These are phyloP conservation scores for Dendrobium chrysotoxum DNA, from an alignment of 106 monocot genomes.

Conservation along the genomic window DNA sequence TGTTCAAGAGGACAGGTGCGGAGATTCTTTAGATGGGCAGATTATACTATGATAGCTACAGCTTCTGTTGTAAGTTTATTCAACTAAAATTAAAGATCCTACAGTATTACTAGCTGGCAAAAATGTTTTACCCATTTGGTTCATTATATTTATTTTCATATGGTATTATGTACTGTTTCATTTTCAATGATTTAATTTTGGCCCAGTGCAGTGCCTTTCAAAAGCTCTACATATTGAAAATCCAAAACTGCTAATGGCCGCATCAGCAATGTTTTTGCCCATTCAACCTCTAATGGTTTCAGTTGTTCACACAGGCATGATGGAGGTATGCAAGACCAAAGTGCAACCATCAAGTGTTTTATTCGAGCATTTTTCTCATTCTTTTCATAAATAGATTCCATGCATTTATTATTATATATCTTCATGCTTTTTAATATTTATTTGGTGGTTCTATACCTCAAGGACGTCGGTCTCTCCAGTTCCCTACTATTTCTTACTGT, in stretches of 20 bases:
- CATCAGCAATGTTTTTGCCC: constrained; percentile 65
- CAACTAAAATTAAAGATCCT: background rate
- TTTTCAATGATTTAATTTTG: background rate
- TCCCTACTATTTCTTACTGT: too few relatives aligned
- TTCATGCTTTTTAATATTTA: too few relatives aligned
- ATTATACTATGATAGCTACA: constrained; percentile 90
- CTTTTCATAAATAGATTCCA: too few relatives aligned
- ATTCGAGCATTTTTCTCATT: too few relatives aligned
- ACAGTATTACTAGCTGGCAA: background rate
- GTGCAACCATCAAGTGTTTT: background rate
- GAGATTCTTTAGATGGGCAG: constrained; percentile 78
- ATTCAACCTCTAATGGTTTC: constrained; percentile 74
- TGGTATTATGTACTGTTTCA: background rate
- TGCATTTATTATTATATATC: too few relatives aligned
- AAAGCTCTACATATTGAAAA: constrained; percentile 51
- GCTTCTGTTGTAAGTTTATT: constrained; percentile 67
- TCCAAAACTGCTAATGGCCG: constrained; percentile 52
- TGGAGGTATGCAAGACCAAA: constrained; percentile 45
- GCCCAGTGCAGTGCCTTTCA: constrained; percentile 49
- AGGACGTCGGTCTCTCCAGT: too few relatives aligned
- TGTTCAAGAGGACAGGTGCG: constrained; percentile 72
- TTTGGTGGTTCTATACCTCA: too few relatives aligned
- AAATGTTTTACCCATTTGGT: background rate
- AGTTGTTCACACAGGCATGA: constrained; percentile 59
- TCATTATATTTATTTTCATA: background rate